Conservation (phyloP, 805 yeast genomes). For the Ogataea philodendri region DNA sequence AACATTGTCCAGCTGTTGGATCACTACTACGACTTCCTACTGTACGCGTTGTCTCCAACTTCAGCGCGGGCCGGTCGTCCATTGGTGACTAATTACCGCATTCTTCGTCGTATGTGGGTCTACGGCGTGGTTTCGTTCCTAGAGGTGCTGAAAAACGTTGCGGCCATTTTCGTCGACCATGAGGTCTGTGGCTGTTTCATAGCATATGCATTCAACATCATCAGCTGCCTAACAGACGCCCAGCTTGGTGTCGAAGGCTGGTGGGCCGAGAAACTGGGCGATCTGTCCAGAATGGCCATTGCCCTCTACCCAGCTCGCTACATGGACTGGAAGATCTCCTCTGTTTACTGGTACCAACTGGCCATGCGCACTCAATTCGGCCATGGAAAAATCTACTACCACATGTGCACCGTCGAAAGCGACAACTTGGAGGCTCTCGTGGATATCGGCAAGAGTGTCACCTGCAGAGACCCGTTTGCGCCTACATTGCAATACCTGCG, state of each 20-base stretch:
- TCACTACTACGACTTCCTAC: conserved; percentile 67
- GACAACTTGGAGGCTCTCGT: conserved; percentile 74
- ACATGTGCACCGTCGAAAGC: conserved; percentile 83
- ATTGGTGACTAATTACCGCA: conserved; percentile 72
- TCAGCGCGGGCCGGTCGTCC: conserved; percentile 73
- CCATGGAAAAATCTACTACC: conserved; percentile 83
- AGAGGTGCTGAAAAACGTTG: conserved; percentile 72
- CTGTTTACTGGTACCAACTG: conserved; percentile 78
- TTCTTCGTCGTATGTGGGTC: conserved; percentile 80
- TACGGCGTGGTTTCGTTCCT: conserved; percentile 80
- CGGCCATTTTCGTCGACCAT: conserved; percentile 67
- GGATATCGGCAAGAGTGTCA: conserved; percentile 74
- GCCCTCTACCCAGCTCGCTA: conserved; percentile 76
- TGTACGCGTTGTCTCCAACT: conserved; percentile 66
- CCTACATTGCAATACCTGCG: conserved; percentile 78
- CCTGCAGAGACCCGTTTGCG: conserved; percentile 79
- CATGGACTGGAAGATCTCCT: conserved; percentile 82
- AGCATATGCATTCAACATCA: conserved; percentile 64
- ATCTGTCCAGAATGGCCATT: conserved; percentile 82
- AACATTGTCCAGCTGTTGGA: conserved; percentile 64
- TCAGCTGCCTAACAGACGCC: conserved; percentile 53
- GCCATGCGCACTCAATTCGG: conserved; percentile 75
- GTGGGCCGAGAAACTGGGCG: conserved; percentile 89
- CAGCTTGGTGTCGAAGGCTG: conserved; percentile 58
- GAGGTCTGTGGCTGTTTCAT: conserved; percentile 76